These are phyloP conservation scores for Batkoa obscura DNA, from an alignment of 371 early-diverging fungal species.

Conservation along the genomic window DNA sequence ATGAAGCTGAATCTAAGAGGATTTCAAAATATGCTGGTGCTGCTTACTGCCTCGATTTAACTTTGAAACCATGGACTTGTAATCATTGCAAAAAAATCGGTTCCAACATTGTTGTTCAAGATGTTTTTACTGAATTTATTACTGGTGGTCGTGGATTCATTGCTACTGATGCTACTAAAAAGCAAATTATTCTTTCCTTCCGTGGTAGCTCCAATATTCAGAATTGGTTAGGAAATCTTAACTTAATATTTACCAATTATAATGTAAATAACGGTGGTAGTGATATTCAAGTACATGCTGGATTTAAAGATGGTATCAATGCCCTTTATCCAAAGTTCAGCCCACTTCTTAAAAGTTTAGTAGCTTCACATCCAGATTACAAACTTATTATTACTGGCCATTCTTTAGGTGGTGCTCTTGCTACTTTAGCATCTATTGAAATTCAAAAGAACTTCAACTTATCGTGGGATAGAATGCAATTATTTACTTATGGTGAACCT, in stretches of 20 bases:
- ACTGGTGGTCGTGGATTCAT: neutral
- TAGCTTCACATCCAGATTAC: conserved; percentile 4
- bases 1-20: neutral
- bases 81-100: neutral
- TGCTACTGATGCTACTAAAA: neutral
- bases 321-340: neutral
- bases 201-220: neutral
- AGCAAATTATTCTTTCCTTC: conserved; percentile 1
- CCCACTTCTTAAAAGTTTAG: neutral
- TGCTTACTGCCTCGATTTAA: conserved; percentile 3
- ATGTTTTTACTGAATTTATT: neutral
- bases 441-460: neutral
- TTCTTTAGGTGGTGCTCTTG: conserved; percentile 7
- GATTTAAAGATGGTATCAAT: conserved; percentile 2
- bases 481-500: conserved; percentile 19
- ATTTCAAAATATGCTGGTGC: neutral
- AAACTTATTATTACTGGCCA: conserved; percentile 8
- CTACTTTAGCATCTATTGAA: neutral
- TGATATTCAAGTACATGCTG: neutral
- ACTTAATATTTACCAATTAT: neutral
- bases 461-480: neutral
- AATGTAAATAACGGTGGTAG: neutral
- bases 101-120: neutral
- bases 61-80: neutral
- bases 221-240: conserved; percentile 2